Evolutionary conservation across 495 filamentous ascomycete genomes (phyloP).

Genomic region (Xeromyces bisporus): DNA sequence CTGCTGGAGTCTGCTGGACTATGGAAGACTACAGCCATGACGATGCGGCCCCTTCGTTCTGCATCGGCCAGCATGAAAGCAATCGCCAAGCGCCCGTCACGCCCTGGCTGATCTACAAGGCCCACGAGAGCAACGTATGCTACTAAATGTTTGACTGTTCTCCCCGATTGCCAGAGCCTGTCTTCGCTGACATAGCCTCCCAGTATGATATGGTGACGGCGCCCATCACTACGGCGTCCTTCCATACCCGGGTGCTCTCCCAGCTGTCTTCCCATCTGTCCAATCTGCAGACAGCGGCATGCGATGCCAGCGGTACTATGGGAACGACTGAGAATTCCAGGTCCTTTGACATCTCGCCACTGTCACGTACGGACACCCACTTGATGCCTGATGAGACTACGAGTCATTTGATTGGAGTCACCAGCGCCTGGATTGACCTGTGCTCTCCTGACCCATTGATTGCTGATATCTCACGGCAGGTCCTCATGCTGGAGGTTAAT

Average conservation of each 20-base stretch:
- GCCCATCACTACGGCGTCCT: slow-evolving; percentile 69
- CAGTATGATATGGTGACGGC: slow-evolving; percentile 90
- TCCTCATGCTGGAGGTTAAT: slow-evolving; percentile 74
- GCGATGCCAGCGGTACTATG: slow-evolving; percentile 19
- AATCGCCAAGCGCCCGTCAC: slow-evolving; percentile 43
- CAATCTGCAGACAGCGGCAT: slow-evolving; percentile 13
- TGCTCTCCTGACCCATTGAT: slow-evolving; percentile 68
- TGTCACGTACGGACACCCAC: slow-evolving; percentile 56
- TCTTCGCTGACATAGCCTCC: slow-evolving; percentile 4
- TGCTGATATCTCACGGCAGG: slow-evolving; percentile 68
- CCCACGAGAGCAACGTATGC: slow-evolving; percentile 41
- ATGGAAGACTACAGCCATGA: slow-evolving; percentile 29
- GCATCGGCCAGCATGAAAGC: slow-evolving; percentile 71
- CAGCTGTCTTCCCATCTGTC: slow-evolving; percentile 43
- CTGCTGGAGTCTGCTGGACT: too few species aligned
- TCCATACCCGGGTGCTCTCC: slow-evolving; percentile 56
- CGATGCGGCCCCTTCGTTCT: slow-evolving; percentile 47
- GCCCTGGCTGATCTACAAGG: slow-evolving; percentile 43
- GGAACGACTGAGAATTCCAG: slow-evolving; percentile 21
- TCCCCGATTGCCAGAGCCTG: neutral
- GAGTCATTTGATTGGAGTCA: slow-evolving; percentile 51
- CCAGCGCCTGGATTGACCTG: slow-evolving; percentile 80
- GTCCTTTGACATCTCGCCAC: slow-evolving; percentile 45
- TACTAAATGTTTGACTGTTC: slow-evolving; percentile 2
- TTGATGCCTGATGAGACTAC: slow-evolving; percentile 56